Conservation (phyloP, 257 asterid species). For the Ligustrum vulgare region DNA sequence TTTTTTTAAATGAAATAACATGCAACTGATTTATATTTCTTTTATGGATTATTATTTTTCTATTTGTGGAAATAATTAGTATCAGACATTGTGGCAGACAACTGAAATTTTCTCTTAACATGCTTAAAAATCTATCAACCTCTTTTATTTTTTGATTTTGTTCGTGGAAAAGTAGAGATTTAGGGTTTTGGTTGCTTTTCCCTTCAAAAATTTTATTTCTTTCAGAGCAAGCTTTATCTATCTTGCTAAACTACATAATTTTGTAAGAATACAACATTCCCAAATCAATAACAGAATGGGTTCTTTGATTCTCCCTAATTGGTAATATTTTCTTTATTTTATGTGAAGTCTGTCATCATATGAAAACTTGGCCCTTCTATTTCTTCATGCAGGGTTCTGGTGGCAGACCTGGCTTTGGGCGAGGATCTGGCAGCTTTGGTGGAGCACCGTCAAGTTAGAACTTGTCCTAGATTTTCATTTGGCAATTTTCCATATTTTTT, state of each 20-base stretch:
- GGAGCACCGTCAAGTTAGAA: constrained; percentile 51
- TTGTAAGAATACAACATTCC: not conserved
- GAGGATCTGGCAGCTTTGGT: constrained; percentile 56
- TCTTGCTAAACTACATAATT: not conserved
- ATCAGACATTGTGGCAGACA: not conserved
- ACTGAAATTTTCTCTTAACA: not conserved
- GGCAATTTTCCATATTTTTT: not conserved
- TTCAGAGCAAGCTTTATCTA: not conserved
- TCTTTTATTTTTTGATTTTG: not conserved
- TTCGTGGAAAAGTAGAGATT: not conserved
- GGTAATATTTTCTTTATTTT: not conserved
- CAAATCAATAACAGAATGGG: not conserved
- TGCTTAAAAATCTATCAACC: not conserved
- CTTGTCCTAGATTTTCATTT: not conserved
- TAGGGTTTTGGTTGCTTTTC: not conserved
- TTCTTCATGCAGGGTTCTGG: constrained; percentile 39
- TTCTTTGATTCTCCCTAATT: not conserved
- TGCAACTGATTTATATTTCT: not conserved
- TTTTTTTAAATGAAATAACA: not conserved
- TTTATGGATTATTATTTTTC: not conserved
- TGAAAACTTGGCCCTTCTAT: not conserved
- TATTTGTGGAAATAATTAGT: not conserved
- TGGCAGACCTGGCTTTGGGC: constrained; percentile 52
- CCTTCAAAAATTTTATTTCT: not conserved
- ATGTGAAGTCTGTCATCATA: not conserved